Evolutionary conservation across 2,329 filamentous ascomycete genomes (phyloP).

Genomic region (Aspergillus tamarii): DNA sequence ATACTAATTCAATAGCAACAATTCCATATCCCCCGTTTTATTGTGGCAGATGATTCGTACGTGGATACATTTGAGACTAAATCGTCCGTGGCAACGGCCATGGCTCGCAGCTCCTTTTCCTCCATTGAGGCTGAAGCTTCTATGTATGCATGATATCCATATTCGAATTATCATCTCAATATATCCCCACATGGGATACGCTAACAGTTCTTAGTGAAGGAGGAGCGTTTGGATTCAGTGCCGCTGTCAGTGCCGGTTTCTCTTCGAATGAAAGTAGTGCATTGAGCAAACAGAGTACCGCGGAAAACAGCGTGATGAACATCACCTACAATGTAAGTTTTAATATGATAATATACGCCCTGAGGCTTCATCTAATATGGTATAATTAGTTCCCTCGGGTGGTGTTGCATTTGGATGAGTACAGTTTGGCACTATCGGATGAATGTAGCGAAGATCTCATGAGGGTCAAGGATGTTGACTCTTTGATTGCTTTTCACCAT

Average conservation of each 20-base stretch:
- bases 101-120: conserved; percentile 22
- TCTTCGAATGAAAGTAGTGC: neutral
- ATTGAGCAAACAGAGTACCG: neutral
- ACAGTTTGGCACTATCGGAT: neutral
- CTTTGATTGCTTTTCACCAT: neutral
- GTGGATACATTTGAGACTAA: conserved; percentile 20
- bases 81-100: conserved; percentile 7
- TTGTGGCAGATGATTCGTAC: conserved; percentile 20
- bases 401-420: neutral
- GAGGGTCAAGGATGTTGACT: neutral
- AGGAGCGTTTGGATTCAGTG: neutral
- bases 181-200: too few species aligned
- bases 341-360: too few species aligned
- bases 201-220: neutral
- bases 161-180: too few species aligned
- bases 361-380: too few species aligned
- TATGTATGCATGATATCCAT: conserved; percentile 8
- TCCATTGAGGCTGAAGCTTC: conserved; percentile 15
- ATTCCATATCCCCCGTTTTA: conserved; percentile 12
- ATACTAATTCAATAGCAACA: neutral
- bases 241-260: neutral
- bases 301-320: neutral
- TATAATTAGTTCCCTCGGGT: neutral
- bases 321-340: neutral
- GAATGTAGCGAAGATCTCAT: neutral